Conservation (phyloP, 495 filamentous ascomycete species). For the Podospora conica region DNA sequence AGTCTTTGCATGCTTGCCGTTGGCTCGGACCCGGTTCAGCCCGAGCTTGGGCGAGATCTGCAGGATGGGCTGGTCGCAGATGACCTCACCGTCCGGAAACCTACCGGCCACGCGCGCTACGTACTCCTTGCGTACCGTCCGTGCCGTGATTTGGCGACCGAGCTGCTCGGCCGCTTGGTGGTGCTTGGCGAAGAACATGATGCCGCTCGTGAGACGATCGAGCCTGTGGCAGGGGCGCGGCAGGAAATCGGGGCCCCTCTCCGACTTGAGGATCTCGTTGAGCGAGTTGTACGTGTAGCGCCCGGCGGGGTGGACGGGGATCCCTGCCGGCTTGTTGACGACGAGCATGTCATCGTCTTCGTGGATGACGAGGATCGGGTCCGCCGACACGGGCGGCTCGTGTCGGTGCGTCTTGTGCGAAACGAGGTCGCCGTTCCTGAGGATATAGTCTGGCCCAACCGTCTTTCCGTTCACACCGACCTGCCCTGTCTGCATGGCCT, state of each 20-base stretch:
- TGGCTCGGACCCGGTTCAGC: conserved; percentile 85
- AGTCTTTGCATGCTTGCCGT: conserved; percentile 81
- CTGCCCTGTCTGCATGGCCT: conserved; percentile 70
- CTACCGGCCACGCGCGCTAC: conserved; percentile 83
- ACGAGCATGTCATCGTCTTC: conserved; percentile 90
- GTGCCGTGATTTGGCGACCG: conserved; percentile 58
- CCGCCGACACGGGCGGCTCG: conserved; percentile 83
- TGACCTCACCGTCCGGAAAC: conserved; percentile 76
- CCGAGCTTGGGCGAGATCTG: conserved; percentile 92
- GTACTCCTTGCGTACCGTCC: conserved; percentile 90
- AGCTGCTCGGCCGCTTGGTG: conserved; percentile 72
- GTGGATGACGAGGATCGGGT: conserved; percentile 73
- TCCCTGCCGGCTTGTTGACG: conserved; percentile 91
- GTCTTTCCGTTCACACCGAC: conserved; percentile 67
- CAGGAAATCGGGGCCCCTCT: conserved; percentile 61
- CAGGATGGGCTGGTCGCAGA: conserved; percentile 91
- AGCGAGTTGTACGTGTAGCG: conserved; percentile 93
- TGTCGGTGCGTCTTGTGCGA: conserved; percentile 93
- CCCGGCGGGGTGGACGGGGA: conserved; percentile 91
- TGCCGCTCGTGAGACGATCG: conserved; percentile 87
- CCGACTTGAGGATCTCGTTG: conserved; percentile 83
- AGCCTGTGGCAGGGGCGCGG: conserved; percentile 85
- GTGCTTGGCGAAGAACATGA: conserved; percentile 95
- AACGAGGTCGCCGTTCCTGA: conserved; percentile 62
- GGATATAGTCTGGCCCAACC: conserved; percentile 42